Evolutionary conservation across 495 filamentous ascomycete species (phyloP), one percentile per base, ranked within the genome.

Genomic region (Aspergillus baeticus): DNA sequence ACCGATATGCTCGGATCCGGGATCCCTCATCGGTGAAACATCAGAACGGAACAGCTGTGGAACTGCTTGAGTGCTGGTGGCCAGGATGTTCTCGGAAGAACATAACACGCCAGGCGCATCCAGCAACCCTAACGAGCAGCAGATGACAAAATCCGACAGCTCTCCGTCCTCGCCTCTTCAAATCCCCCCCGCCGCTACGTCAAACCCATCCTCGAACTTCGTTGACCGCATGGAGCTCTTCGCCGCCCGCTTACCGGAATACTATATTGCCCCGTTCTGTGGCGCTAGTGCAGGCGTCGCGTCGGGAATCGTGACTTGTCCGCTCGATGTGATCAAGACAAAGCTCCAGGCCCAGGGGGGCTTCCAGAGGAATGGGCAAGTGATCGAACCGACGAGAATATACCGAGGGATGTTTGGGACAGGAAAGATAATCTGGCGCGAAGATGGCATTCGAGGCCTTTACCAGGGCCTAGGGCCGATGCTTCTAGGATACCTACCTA

Each of bases 241-340:
- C 55, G 76, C 77, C 17, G 77, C 79, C 50, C 63, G 59, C 17
- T 58, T 85, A 5, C 83, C 85, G 13, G 72, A 76, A 33, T 69
- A 69, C 15, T 80, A 72, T 46, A 72, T 88, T 31, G 77, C 84
- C 65, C 80, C 89, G 41, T 77, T 97, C 38, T 84, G 91, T 35
- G 94, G 94, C 41, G 95, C 91, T 10, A 78, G 87, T 35, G 93
- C 92, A 47, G 94, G 94, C 51, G 87, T 96, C 58, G 89, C 88
- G 5, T 96, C 92, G 5, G 94, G 94, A 7, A 83, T 98, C 37
- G 91, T 97, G 59, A 98, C 94, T 39, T 99, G 94, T 67, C 94
- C 94, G 17, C 83, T 99, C 51, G 94, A 99, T 79, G 94, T 99
- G 48, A 98, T 99, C 66, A 99, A 99, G 76, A 99, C 94, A 42